Evolutionary conservation across 257 asterid species (phyloP).

Genomic region (Buddleja alternifolia): DNA sequence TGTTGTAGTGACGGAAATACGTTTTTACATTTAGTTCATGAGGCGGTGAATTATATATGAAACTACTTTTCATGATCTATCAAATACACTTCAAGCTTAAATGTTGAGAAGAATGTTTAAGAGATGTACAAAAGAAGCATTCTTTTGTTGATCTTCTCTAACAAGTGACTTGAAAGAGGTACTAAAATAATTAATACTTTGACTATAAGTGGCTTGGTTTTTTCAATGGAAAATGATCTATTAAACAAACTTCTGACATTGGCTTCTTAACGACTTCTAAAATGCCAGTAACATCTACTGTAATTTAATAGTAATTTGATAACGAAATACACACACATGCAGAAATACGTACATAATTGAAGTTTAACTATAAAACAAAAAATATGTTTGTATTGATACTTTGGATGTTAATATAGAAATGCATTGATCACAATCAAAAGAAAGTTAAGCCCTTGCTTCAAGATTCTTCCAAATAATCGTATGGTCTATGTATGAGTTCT

Average conservation of each 20-base stretch:
- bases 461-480: not conserved
- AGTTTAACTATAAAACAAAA: not conserved
- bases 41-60: no score
- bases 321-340: slow-evolving; percentile 28
- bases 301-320: slow-evolving; percentile 29
- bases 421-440: not conserved
- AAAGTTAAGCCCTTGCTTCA: not conserved
- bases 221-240: slow-evolving; percentile 27
- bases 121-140: slow-evolving; percentile 30
- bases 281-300: slow-evolving; percentile 37
- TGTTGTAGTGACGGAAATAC: no score
- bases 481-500: no score
- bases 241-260: slow-evolving; percentile 44
- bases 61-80: not conserved
- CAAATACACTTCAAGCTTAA: slow-evolving; percentile 11
- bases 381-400: no score
- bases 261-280: slow-evolving; percentile 48
- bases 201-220: slow-evolving; percentile 15
- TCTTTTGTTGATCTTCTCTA: slow-evolving; percentile 8
- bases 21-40: no score
- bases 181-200: slow-evolving; percentile 25
- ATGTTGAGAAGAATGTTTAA: not conserved
- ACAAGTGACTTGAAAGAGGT: slow-evolving; percentile 31
- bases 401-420: no score
- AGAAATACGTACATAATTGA: not conserved